phyloP scores from a whole-genome alignment of 176 grass and related monocot species.

The Musa acuminata region DNA sequence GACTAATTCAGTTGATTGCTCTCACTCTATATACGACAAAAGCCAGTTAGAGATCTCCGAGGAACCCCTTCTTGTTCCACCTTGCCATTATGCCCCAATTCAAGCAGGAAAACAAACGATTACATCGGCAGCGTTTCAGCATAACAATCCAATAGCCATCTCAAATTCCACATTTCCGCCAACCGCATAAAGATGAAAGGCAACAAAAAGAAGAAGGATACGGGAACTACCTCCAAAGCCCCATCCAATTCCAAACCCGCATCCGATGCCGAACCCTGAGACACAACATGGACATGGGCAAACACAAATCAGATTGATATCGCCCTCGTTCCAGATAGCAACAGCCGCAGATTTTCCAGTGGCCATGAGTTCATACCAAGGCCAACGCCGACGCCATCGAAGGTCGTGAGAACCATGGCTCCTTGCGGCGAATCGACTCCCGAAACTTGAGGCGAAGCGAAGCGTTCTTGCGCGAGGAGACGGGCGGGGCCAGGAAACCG shows the following conservation, averaged over 20 bases:
- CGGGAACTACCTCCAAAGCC: slow-evolving; percentile 61
- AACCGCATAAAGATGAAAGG: background rate
- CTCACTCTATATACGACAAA: background rate
- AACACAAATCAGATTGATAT: slow-evolving; percentile 4
- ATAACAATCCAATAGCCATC: background rate
- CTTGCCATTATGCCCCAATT: background rate
- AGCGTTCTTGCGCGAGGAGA: background rate
- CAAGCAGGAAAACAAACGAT: background rate
- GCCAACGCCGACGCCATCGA: slow-evolving; percentile 63
- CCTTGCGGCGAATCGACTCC: background rate
- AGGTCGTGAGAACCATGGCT: slow-evolving; percentile 51
- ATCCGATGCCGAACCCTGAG: slow-evolving; percentile 71
- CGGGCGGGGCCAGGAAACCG: background rate
- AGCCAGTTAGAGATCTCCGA: background rate
- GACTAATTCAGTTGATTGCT: background rate
- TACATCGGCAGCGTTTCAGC: background rate
- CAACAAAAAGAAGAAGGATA: background rate
- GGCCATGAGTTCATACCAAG: slow-evolving; percentile 36
- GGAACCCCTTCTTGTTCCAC: background rate
- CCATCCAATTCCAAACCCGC: slow-evolving; percentile 97
- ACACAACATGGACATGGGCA: slow-evolving; percentile 2
- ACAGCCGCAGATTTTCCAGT: background rate
- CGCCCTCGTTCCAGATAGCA: background rate
- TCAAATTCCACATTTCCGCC: background rate
- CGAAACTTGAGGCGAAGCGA: no score